Evolutionary conservation across 768 basidiomycete genomes (phyloP), one percentile per base, ranked within the genome.

Genomic region (Tylopilus subfusipes): DNA sequence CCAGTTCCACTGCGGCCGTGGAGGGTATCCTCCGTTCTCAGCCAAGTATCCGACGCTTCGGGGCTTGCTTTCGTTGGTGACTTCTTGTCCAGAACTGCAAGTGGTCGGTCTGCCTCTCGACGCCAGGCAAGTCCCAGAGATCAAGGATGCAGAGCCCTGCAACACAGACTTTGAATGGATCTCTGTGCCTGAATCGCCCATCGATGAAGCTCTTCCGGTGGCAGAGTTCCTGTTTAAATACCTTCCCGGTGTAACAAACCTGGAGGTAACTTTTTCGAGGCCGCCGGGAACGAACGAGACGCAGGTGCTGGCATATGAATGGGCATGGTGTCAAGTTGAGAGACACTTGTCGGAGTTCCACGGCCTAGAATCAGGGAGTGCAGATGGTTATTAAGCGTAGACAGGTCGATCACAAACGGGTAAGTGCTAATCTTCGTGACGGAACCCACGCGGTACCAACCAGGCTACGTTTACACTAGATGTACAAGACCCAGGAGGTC

Each of bases 141-240:
- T 34, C 21, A 7, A 49, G 14, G 53, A 42, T 2, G 18, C 31
- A 22, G 27, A 40, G 5, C 18, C 46, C 5, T 31, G 39, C 9
- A 14, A 48, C 14, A 52, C 51, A 5, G 2, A 36, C 8, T 49
- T 62, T 27, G 13, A 9, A 2, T 21, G 4, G 2, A 39, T 59
- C 47, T 24, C 24, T 0, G 21, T 50, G n/a, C 40, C 50, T 3
- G 61, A 63, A 48, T 60, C 62, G 1, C 62, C 61, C 0, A 54
- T 63, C 29, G 34, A 45, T 6, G 11, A 52, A n/a, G 46, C 57
- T 1, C 25, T 24, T 21, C 51, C 51, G 8, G 58, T 63, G 10
- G 61, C 61, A 3, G 45, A 45, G 16, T 61, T 57, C 42, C n/a
- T 64, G 22, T 52, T 18, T 7, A 29, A 44, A 13, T 34, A 53